Evolutionary conservation across 1,284 basidiomycete genomes (phyloP).

Genomic region (Porphyrellus sp.): DNA sequence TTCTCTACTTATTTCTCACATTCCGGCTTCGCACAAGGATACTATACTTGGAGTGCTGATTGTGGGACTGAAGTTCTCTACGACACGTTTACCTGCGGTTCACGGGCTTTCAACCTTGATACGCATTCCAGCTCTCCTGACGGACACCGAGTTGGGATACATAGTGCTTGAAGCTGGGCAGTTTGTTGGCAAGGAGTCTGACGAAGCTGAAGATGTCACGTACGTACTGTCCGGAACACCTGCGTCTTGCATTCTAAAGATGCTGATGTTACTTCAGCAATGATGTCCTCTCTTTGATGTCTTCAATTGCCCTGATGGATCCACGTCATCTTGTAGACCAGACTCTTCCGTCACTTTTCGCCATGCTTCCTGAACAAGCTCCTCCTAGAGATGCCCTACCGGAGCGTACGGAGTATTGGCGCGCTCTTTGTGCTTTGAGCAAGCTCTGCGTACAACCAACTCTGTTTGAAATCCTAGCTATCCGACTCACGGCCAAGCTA

Average conservation of each 20-base stretch:
- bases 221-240: constrained; percentile 23
- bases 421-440: constrained; percentile 68
- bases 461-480: constrained; percentile 83
- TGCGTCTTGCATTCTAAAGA: not conserved
- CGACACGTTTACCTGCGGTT: constrained; percentile 59
- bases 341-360: constrained; percentile 80
- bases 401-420: constrained; percentile 64
- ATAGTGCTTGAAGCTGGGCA: constrained; percentile 78
- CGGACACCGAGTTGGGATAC: constrained; percentile 73
- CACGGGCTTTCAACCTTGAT: constrained; percentile 61
- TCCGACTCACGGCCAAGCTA: constrained; percentile 78
- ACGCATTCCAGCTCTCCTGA: constrained; percentile 61
- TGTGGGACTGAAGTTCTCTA: constrained; percentile 55
- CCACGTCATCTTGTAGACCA: constrained; percentile 72
- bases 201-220: constrained; percentile 59
- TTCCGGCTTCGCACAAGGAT: constrained; percentile 69
- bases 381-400: constrained; percentile 54
- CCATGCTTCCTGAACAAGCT: constrained; percentile 64
- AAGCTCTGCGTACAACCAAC: constrained; percentile 73
- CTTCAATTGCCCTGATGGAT: constrained; percentile 58
- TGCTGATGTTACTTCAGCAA: constrained; percentile 44
- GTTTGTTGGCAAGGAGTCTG: constrained; percentile 55
- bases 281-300: constrained; percentile 66
- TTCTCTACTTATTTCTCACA: constrained; percentile 12
- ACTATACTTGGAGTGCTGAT: constrained; percentile 67